These are phyloP conservation scores for Candida ipomoeae DNA, from an alignment of 805 yeast genomes.

Conservation along the genomic window DNA sequence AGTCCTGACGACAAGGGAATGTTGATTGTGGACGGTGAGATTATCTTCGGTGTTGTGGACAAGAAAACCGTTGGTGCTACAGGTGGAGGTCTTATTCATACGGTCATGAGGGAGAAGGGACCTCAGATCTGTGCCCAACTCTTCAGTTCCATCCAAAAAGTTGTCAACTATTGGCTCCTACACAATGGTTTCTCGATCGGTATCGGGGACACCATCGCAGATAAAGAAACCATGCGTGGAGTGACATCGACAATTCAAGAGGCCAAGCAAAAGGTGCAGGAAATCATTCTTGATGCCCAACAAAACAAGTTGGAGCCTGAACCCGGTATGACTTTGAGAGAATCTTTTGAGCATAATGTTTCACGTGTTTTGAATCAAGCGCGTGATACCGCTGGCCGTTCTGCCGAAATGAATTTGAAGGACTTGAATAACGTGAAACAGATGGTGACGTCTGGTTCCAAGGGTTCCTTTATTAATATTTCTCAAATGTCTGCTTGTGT, in stretches of 20 bases:
- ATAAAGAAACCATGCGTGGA: conserved; percentile 89
- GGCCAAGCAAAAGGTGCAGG: conserved; percentile 93
- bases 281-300: conserved; percentile 89
- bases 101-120: conserved; percentile 97
- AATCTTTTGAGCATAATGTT: conserved; percentile 96
- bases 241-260: conserved; percentile 90
- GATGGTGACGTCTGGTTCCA: conserved; percentile 98
- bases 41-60: conserved; percentile 96
- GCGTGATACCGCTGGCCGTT: conserved; percentile 98
- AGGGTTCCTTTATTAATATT: conserved; percentile 97
- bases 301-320: conserved; percentile 84
- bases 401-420: conserved; percentile 94
- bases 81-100: conserved; percentile 96
- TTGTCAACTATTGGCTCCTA: conserved; percentile 92
- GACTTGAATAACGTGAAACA: conserved; percentile 95
- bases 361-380: conserved; percentile 94
- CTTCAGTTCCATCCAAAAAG: conserved; percentile 90
- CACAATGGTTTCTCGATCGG: conserved; percentile 98
- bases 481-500: conserved; percentile 99
- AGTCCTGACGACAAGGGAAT: conserved; percentile 94
- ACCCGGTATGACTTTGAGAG: conserved; percentile 99
- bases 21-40: conserved; percentile 92
- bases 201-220: conserved; percentile 99
- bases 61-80: conserved; percentile 98
- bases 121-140: conserved; percentile 83